Conservation (phyloP, 2,329 filamentous ascomycete genomes). For the Colletotrichum tofieldiae region DNA sequence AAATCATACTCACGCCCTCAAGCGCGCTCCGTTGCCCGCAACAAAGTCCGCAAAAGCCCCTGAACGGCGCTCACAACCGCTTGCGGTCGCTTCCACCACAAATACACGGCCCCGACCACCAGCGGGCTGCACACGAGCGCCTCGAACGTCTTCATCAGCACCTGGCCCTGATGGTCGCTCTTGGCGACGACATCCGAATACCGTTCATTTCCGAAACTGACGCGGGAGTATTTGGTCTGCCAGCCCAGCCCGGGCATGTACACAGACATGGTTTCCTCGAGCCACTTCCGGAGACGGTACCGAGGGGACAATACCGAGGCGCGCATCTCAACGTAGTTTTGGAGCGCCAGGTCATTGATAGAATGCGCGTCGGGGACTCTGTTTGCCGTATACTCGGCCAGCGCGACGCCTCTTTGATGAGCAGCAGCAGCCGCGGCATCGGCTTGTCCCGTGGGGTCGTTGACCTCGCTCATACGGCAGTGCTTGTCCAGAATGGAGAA, state of each 20-base stretch:
- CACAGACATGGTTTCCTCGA: constrained; percentile 88
- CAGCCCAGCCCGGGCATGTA: constrained; percentile 86
- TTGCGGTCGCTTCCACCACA: constrained; percentile 44
- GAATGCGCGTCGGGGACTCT: constrained; percentile 86
- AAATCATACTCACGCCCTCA: background rate
- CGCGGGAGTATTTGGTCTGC: constrained; percentile 91
- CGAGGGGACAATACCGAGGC: constrained; percentile 83
- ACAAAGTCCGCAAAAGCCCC: constrained; percentile 17
- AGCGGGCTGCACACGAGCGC: constrained; percentile 41
- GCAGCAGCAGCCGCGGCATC: constrained; percentile 67
- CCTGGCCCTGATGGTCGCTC: constrained; percentile 78
- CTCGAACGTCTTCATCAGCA: constrained; percentile 61
- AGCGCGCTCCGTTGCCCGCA: background rate
- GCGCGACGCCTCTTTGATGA: constrained; percentile 77
- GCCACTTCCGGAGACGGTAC: constrained; percentile 85
- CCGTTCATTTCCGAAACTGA: constrained; percentile 93
- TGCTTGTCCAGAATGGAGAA: constrained; percentile 86
- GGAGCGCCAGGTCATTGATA: constrained; percentile 92
- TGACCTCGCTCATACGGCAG: constrained; percentile 61
- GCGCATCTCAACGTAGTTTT: constrained; percentile 96
- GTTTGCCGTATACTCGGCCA: constrained; percentile 82
- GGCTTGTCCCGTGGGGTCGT: constrained; percentile 55
- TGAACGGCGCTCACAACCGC: constrained; percentile 27
- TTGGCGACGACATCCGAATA: constrained; percentile 86
- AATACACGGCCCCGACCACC: constrained; percentile 30